Evolutionary conservation across 2,329 filamentous ascomycete species (phyloP), one percentile per base, ranked within the genome.

Genomic region (Fragosphaeria purpurea): DNA sequence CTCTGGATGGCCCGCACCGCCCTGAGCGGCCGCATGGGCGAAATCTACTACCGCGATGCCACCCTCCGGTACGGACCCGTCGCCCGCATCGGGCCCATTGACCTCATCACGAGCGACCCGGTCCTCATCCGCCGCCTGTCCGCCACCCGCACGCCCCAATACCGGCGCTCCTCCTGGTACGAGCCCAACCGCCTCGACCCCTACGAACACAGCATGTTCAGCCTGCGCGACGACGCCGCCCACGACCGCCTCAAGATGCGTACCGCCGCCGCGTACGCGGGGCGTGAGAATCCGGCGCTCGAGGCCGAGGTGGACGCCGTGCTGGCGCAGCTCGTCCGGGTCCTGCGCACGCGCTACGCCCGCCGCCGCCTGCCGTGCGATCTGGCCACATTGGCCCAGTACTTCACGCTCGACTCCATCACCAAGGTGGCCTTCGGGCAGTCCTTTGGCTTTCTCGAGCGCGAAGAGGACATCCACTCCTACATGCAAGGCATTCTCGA

Each of bases 371-470:
- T 10, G 48, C 58, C 67, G 12, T 62, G 75, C 57, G 72, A 78
- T 55, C 58, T 77, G 37, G 68, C 68, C 13, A 59, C 61, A 6
- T 67, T 70, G 42, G 65, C 69, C 2, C 69, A 72, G 38, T 75
- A 67, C 62, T 70, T 77, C 48, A 74, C 73, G 0, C 62, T 76
- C 5, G 75, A 78, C 54, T 67, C 74, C 22, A 73, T 78, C 53
- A 72, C 68, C 39, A 66, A 68, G 38, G 56, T 77, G 10, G 71
- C 70, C 3, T 70, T 76, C 44, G 73, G 74, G 30, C 53, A 67
- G 47, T 59, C 65, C 1, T 73, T 75, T 55, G 71, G 72, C 22
- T 71, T 70, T 53, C 57, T 75, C 1, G 61, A 62, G 22, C 57
- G 59, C 7, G 67, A 75, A 54, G 59, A 63, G 8, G 72, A 75